Conservation (phyloP, 2,329 filamentous ascomycete species). For the Verticillium klebahnii region DNA sequence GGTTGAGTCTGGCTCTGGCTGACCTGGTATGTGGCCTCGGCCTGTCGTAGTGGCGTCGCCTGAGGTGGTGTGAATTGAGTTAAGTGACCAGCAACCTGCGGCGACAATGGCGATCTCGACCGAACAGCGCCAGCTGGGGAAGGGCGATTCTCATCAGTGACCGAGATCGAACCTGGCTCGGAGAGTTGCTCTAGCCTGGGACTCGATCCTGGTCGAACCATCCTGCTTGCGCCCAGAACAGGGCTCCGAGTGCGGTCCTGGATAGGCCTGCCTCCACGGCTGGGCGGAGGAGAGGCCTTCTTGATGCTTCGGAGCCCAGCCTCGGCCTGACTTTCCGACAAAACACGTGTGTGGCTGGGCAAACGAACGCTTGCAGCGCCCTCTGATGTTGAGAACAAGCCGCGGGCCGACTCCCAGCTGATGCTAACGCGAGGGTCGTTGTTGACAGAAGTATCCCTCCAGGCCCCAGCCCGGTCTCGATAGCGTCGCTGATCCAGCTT, state of each 20-base stretch:
- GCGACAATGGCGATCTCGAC: background rate
- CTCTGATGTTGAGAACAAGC: slow-evolving; percentile 23
- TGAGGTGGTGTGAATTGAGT: background rate
- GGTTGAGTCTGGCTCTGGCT: background rate
- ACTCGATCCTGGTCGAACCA: background rate
- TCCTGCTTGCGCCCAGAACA: background rate
- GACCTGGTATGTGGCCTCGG: background rate
- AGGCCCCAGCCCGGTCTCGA: slow-evolving; percentile 38
- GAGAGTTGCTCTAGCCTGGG: background rate
- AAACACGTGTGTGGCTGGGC: slow-evolving; percentile 21
- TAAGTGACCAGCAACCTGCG: background rate
- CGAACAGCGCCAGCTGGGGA: background rate
- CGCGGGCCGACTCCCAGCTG: slow-evolving; percentile 32
- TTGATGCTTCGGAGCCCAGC: slow-evolving; percentile 37
- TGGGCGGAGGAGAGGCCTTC: slow-evolving; percentile 26
- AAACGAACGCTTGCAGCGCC: slow-evolving; percentile 12
- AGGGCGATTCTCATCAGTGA: background rate
- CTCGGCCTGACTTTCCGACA: slow-evolving; percentile 35
- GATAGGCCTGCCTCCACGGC: slow-evolving; percentile 20
- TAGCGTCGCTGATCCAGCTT: slow-evolving; percentile 34
- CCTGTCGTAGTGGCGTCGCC: background rate
- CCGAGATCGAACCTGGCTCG: background rate
- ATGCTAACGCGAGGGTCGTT: slow-evolving; percentile 36
- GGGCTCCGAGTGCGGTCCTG: slow-evolving; percentile 17
- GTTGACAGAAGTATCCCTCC: slow-evolving; percentile 31